phyloP scores from a whole-genome alignment of 345 rosid genomes.

The Heritiera fomes region DNA sequence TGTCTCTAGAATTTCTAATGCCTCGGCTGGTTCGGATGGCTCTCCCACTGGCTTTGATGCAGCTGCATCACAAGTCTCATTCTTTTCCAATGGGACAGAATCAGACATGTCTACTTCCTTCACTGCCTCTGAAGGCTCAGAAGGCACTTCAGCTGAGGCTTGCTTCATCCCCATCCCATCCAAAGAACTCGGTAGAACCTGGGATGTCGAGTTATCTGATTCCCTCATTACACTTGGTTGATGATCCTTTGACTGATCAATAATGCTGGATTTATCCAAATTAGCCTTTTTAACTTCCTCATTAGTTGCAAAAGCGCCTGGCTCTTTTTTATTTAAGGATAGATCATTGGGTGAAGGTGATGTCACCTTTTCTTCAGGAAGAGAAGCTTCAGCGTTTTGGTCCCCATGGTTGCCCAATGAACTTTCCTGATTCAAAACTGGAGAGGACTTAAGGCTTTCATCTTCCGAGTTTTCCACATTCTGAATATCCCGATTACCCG shows the following conservation, averaged over 20 bases:
- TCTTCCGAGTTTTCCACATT: conserved; percentile 43
- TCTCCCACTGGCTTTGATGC: conserved; percentile 36
- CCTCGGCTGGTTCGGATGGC: conserved; percentile 30
- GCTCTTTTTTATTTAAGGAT: conserved; percentile 31
- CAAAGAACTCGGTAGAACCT: conserved; percentile 29
- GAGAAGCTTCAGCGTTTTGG: conserved; percentile 39
- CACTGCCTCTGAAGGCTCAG: conserved; percentile 30
- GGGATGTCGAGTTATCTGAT: conserved; percentile 26
- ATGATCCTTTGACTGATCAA: conserved; percentile 29
- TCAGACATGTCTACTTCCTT: conserved; percentile 45
- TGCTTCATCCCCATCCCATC: conserved; percentile 37
- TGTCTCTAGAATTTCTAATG: conserved; percentile 26
- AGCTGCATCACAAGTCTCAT: conserved; percentile 38
- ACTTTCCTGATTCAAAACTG: conserved; percentile 35
- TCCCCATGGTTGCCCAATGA: conserved; percentile 32
- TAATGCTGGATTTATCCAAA: conserved; percentile 35
- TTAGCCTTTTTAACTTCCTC: conserved; percentile 39
- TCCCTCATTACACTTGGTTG: conserved; percentile 25
- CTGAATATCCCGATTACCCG: conserved; percentile 34
- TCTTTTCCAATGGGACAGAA: conserved; percentile 37
- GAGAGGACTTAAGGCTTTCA: conserved; percentile 29
- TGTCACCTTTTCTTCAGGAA: conserved; percentile 46
- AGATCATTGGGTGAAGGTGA: conserved; percentile 34
- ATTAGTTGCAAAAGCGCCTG: conserved; percentile 14
- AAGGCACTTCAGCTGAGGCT: conserved; percentile 37